phyloP scores from a whole-genome alignment of 441 rosid species.

The Erodium trifolium region DNA sequence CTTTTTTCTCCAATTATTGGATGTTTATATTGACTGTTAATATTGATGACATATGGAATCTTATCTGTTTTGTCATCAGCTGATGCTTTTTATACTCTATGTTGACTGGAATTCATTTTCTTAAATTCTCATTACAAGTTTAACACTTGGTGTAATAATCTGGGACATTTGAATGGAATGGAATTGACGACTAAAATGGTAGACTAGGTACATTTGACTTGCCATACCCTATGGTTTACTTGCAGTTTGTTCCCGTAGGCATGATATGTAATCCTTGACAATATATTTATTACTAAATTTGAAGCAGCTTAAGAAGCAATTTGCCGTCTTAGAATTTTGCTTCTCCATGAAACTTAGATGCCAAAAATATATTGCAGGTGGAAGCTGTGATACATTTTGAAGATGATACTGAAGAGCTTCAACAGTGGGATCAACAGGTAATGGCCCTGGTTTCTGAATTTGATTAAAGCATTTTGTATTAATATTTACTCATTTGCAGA shows the following conservation, averaged over 20 bases:
- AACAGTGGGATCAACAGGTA: slow-evolving; percentile 99
- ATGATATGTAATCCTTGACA: neutral
- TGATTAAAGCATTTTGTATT: neutral
- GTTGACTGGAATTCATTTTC: neutral
- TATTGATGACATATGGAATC: no score
- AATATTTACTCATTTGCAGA: slow-evolving; percentile 35
- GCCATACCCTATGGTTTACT: no score
- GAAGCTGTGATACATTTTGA: slow-evolving; percentile 97
- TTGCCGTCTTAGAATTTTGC: neutral
- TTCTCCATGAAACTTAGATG: neutral
- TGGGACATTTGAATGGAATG: no score
- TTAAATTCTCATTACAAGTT: neutral
- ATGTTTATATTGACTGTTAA: no score
- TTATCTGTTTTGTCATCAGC: neutral
- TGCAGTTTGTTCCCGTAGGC: no score
- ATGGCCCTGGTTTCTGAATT: neutral
- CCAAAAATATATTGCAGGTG: slow-evolving; percentile 37
- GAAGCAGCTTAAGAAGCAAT: neutral
- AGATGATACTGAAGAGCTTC: slow-evolving; percentile 91
- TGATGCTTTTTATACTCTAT: neutral
- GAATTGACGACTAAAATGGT: neutral
- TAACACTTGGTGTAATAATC: neutral
- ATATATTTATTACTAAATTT: no score
- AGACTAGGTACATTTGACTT: neutral
- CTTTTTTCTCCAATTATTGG: neutral